Percentiles rank a stretch among this genome's conserved stretches.
Conservation (phyloP, 257 asterid species). For the Solanum chaucha region DNA sequence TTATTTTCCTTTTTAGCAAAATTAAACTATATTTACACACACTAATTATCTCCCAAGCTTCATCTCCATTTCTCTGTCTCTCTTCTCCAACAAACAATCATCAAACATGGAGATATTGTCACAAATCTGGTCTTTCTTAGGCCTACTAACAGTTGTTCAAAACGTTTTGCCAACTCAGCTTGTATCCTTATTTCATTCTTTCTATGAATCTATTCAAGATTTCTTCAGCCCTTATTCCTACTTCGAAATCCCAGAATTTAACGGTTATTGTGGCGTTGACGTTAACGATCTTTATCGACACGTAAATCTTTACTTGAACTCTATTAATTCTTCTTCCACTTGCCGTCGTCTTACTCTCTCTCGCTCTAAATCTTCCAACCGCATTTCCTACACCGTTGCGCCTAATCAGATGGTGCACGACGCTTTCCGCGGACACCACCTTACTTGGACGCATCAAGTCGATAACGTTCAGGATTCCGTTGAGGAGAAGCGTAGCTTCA, state of each 20-base stretch:
- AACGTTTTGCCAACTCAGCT: constrained; percentile 42
- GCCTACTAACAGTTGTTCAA: constrained; percentile 35
- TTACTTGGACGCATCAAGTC: constrained; percentile 45
- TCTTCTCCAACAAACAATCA: background rate
- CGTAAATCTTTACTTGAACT: constrained; percentile 32
- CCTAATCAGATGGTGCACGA: constrained; percentile 38
- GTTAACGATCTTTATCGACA: constrained; percentile 55
- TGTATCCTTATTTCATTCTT: constrained; percentile 23
- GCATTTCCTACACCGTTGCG: constrained; percentile 37
- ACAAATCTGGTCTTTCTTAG: constrained; percentile 43
- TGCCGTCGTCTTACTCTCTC: constrained; percentile 48
- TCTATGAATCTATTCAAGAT: constrained; percentile 37
- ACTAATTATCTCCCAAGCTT: background rate
- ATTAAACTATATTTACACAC: background rate
- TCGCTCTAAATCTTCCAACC: constrained; percentile 33
- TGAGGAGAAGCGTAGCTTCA: constrained; percentile 41
- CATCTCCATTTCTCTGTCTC: background rate
- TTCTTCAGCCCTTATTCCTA: constrained; percentile 31
- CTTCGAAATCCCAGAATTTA: constrained; percentile 44
- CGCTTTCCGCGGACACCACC: constrained; percentile 21
- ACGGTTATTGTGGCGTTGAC: constrained; percentile 44
- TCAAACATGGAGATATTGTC: constrained; percentile 35
- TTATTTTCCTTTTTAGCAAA: background rate
- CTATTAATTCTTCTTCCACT: constrained; percentile 29
- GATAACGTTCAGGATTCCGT: constrained; percentile 30